Evolutionary conservation across 352 stramenopile genomes (phyloP).

Genomic region (Pythium aristosporum): DNA sequence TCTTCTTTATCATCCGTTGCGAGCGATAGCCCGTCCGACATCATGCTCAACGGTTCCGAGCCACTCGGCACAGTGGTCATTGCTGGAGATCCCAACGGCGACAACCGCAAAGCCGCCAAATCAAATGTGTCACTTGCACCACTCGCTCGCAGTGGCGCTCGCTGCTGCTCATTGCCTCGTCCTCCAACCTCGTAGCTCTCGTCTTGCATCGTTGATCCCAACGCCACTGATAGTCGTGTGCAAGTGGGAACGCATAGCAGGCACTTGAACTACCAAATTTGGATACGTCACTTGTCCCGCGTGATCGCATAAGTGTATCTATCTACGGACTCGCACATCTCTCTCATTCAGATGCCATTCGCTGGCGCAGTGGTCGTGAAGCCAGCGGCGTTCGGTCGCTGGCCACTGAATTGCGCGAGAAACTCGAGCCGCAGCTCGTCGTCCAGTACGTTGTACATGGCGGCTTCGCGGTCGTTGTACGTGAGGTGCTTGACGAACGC

Average conservation of each 20-base stretch:
- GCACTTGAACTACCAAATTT: not conserved
- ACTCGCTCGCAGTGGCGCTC: not conserved
- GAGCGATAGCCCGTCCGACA: constrained; percentile 2
- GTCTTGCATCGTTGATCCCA: not conserved
- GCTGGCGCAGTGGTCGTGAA: too few relatives aligned
- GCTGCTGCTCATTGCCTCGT: not conserved
- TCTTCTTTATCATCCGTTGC: constrained; percentile 12
- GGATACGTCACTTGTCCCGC: not conserved
- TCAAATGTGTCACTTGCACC: not conserved
- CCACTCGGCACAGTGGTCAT: constrained; percentile 5
- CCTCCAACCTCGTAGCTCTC: not conserved
- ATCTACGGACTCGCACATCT: not conserved
- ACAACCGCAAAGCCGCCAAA: constrained; percentile 11
- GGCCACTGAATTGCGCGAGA: constrained; percentile 36
- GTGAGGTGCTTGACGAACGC: constrained; percentile 47
- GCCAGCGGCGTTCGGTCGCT: not conserved
- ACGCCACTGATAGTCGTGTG: not conserved
- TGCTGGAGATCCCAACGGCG: constrained; percentile 14
- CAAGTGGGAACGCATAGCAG: not conserved
- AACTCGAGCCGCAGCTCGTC: constrained; percentile 39
- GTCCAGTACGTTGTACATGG: constrained; percentile 70
- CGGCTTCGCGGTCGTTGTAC: constrained; percentile 43
- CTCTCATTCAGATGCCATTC: too few relatives aligned
- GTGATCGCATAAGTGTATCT: not conserved
- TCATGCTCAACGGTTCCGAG: not conserved